Evolutionary conservation across 1,139 yeast genomes (phyloP).

Genomic region (Suhomyces terraborum): DNA sequence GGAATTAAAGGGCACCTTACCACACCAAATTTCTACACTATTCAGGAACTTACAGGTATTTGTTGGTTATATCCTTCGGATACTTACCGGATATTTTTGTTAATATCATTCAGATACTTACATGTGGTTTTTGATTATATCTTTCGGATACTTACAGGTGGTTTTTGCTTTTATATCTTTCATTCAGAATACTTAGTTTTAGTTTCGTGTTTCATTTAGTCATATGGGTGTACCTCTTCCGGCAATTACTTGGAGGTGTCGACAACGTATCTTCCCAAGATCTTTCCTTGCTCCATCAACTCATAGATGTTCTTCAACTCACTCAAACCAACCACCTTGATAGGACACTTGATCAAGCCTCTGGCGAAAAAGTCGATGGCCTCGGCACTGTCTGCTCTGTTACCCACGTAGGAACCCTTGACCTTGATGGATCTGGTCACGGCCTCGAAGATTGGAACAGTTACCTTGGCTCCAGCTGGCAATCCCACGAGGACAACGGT

Average conservation of each 20-base stretch:
- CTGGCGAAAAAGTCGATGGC: constrained; percentile 72
- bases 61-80: no score
- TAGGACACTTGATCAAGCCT: constrained; percentile 70
- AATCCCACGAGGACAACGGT: constrained; percentile 73
- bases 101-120: no score
- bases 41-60: no score
- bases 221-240: background rate
- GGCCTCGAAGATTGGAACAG: constrained; percentile 63
- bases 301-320: constrained; percentile 63
- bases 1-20: no score
- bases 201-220: no score
- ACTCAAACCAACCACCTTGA: constrained; percentile 68
- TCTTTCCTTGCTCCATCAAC: constrained; percentile 69
- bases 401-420: constrained; percentile 77
- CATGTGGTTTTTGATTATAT: no score
- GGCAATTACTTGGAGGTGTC: constrained; percentile 56
- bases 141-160: no score
- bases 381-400: constrained; percentile 77
- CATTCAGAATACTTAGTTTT: no score
- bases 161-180: background rate
- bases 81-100: no score
- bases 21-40: no score
- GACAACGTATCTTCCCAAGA: constrained; percentile 76
- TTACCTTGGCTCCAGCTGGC: constrained; percentile 71
- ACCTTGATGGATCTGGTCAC: constrained; percentile 66